Evolutionary conservation across 352 stramenopile species (phyloP), one percentile per base, ranked within the genome.

Genomic region (Globisporangium paroecandrum): DNA sequence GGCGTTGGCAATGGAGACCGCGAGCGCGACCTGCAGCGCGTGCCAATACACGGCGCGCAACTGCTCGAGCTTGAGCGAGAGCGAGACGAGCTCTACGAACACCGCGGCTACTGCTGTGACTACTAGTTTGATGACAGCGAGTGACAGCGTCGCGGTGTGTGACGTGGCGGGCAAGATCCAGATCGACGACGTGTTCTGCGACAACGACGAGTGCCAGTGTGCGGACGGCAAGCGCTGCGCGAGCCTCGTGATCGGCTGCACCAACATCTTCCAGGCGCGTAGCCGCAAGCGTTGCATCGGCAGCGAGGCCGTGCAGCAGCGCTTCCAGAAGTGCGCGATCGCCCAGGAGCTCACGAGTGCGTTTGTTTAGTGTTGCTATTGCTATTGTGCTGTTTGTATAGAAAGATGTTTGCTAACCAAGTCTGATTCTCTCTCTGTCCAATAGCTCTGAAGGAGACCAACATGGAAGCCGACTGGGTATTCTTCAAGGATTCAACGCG

Each of bases 171-270:
- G 83, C 36, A 66, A 71, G 12, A 90, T 95, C 57, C 84, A 93
- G 69, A 72, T 93, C 34, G 87, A 94, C 67, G 87, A 95, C 62
- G 82, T 95, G 12, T 92, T 95, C 63, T 95, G 87, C 47, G 79
- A 87, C 53, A 68, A 78, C 53, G 69, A 79, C 57, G 77, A 85
- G 53, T 95, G 85, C 38, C 51, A 66, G 32, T 95, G 87, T 64
- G 74, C 73, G 0, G 67, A 72, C 8, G 78, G 68, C 46, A 79
- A 82, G 70, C 60, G 70, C 47, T 95, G 87, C 57, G 84, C 81
- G 36, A 92, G 76, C 54, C 78, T 90, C 12, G 66, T 85, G 22
- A 65, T 95, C 32, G 87, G 85, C 47, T 93, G 84, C 73, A 66
- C 76, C 27, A 91, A 87, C 69, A 66, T 90, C 54, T 91, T 90